Evolutionary conservation across 1,139 yeast species (phyloP).

Genomic region (Kodamaea anthophila): DNA sequence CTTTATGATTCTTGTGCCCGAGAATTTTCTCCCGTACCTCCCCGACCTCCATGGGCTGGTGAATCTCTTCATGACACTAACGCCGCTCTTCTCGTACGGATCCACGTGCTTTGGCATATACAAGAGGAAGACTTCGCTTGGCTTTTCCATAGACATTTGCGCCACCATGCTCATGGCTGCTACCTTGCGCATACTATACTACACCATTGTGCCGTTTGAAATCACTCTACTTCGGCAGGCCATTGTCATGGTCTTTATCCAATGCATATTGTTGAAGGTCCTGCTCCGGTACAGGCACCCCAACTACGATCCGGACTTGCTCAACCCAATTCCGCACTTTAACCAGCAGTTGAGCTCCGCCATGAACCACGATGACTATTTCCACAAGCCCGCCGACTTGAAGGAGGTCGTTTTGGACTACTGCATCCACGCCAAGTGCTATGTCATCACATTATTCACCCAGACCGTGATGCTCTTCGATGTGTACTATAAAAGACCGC

Average conservation of each 20-base stretch:
- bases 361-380: constrained; percentile 1
- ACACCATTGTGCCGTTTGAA: constrained; percentile 75
- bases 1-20: constrained; percentile 16
- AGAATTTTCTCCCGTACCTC: constrained; percentile 23
- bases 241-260: constrained; percentile 71
- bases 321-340: constrained; percentile 29
- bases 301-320: constrained; percentile 34
- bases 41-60: constrained; percentile 40
- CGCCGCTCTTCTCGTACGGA: constrained; percentile 83
- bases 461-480: constrained; percentile 55
- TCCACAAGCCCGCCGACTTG: neutral
- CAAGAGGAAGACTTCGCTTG: constrained; percentile 57
- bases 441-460: constrained; percentile 12
- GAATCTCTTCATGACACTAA: constrained; percentile 52
- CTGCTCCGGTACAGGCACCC: constrained; percentile 56
- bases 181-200: constrained; percentile 67
- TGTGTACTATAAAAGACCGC: constrained; percentile 61
- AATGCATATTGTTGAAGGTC: constrained; percentile 53
- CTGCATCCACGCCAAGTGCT: constrained; percentile 6
- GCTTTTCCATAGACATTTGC: constrained; percentile 84
- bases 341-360: constrained; percentile 20
- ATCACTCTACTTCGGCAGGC: constrained; percentile 69
- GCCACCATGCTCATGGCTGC: constrained; percentile 85
- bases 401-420: neutral
- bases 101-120: constrained; percentile 70